These are phyloP conservation scores for Arachnomyces sp. DNA, from an alignment of 2,329 filamentous ascomycete genomes.

Conservation along the genomic window DNA sequence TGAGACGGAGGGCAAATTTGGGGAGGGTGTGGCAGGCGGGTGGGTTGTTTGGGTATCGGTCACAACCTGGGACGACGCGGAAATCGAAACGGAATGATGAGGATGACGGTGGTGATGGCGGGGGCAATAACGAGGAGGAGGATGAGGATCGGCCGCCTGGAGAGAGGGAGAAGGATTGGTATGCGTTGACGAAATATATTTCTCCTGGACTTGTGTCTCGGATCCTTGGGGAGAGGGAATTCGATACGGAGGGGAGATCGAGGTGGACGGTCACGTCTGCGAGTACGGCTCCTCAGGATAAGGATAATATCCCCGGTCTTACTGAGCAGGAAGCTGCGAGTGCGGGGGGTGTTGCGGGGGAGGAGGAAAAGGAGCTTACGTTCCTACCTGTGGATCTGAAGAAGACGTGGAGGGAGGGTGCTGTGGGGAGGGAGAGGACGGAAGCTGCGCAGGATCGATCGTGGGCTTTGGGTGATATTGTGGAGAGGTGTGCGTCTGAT, in stretches of 20 bases:
- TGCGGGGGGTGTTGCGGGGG: constrained; percentile 19
- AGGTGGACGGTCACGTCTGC: constrained; percentile 51
- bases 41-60: constrained; percentile 31
- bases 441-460: constrained; percentile 54
- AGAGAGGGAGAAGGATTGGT: constrained; percentile 47
- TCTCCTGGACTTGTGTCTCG: constrained; percentile 41
- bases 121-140: constrained; percentile 17
- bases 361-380: constrained; percentile 40
- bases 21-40: constrained; percentile 48
- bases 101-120: constrained; percentile 16
- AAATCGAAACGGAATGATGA: constrained; percentile 16
- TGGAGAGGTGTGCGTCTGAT: constrained; percentile 25
- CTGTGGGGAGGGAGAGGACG: constrained; percentile 53
- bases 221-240: constrained; percentile 37
- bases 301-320: constrained; percentile 54
- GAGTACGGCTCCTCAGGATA: constrained; percentile 47
- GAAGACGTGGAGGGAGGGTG: constrained; percentile 53
- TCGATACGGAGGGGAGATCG: constrained; percentile 32
- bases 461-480: constrained; percentile 51
- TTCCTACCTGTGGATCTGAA: constrained; percentile 54
- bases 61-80: constrained; percentile 20
- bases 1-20: constrained; percentile 49
- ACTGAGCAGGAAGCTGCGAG: constrained; percentile 16
- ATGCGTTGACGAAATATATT: constrained; percentile 43
- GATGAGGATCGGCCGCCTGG: constrained; percentile 7